These are phyloP conservation scores for Fusarium sororula DNA, from an alignment of 2,329 filamentous ascomycete species.

Conservation along the genomic window DNA sequence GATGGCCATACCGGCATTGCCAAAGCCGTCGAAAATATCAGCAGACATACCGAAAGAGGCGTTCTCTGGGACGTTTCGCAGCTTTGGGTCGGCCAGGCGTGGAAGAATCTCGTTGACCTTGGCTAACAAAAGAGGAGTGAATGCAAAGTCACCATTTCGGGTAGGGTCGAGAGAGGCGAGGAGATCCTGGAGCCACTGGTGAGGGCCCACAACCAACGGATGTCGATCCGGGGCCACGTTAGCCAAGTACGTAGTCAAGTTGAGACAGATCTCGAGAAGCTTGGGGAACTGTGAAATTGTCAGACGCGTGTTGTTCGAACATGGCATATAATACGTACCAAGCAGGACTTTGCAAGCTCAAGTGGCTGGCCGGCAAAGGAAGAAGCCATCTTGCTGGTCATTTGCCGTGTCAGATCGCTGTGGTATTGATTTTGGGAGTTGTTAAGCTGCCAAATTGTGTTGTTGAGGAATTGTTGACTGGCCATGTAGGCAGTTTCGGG, in stretches of 20 bases:
- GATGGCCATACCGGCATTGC: slow-evolving; percentile 67
- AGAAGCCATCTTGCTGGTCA: slow-evolving; percentile 72
- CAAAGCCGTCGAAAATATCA: slow-evolving; percentile 74
- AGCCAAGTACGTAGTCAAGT: slow-evolving; percentile 77
- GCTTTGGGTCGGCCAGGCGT: slow-evolving; percentile 66
- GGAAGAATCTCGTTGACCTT: slow-evolving; percentile 80
- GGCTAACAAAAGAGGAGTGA: slow-evolving; percentile 77
- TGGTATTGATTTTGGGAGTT: slow-evolving; percentile 37
- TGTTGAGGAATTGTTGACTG: slow-evolving; percentile 73
- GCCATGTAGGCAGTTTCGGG: slow-evolving; percentile 64
- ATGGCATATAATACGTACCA: slow-evolving; percentile 61
- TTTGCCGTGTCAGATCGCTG: not conserved
- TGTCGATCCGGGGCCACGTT: slow-evolving; percentile 68
- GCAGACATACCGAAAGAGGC: slow-evolving; percentile 52
- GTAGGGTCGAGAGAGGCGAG: slow-evolving; percentile 73
- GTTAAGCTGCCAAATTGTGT: slow-evolving; percentile 69
- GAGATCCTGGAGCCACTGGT: slow-evolving; percentile 77
- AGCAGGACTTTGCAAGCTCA: slow-evolving; percentile 77
- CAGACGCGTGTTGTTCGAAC: not conserved
- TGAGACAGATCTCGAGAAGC: slow-evolving; percentile 78
- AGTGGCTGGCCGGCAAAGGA: slow-evolving; percentile 77
- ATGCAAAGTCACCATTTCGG: slow-evolving; percentile 79
- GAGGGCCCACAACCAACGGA: slow-evolving; percentile 72
- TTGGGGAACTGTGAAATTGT: slow-evolving; percentile 71
- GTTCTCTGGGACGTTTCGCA: slow-evolving; percentile 67